phyloP scores from a whole-genome alignment of 1,284 basidiomycete species.

The Cutaneotrichosporon mucoides region DNA sequence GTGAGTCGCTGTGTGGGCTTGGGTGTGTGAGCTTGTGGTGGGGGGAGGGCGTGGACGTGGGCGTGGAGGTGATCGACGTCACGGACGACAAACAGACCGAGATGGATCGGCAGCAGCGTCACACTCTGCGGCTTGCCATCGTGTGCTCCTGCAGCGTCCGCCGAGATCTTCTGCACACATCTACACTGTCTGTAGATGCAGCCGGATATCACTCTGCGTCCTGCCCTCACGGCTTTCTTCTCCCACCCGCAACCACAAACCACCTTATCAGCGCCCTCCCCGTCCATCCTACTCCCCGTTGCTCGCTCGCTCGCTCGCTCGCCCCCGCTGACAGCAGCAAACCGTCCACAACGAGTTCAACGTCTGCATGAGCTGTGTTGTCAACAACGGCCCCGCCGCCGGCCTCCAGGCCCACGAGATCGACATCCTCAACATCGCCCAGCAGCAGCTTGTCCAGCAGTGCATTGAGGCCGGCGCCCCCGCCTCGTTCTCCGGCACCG shows the following conservation, averaged over 20 bases:
- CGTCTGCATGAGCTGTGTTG: slow-evolving; percentile 10
- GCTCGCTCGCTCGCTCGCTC: too few species aligned
- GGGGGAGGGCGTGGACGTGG: neutral
- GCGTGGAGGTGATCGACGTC: neutral
- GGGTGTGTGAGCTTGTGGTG: neutral
- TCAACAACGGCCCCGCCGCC: slow-evolving; percentile 2
- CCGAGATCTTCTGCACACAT: too few species aligned
- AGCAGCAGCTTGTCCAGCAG: slow-evolving; percentile 15
- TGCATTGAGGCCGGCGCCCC: slow-evolving; percentile 8
- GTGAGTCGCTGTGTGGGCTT: slow-evolving; percentile 5
- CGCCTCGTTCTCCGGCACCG: slow-evolving; percentile 3
- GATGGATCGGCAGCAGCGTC: too few species aligned
- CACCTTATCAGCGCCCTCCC: too few species aligned
- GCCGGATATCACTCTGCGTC: too few species aligned
- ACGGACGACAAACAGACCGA: neutral
- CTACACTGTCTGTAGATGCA: too few species aligned
- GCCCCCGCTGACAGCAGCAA: neutral
- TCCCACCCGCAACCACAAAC: too few species aligned
- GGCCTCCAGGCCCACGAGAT: slow-evolving; percentile 3
- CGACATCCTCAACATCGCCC: slow-evolving; percentile 16
- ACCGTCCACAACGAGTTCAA: slow-evolving; percentile 7
- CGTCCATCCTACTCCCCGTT: too few species aligned
- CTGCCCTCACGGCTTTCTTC: too few species aligned
- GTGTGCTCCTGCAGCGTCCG: too few species aligned
- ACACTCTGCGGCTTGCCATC: too few species aligned